These are phyloP conservation scores for Triticum turgidum DNA, from an alignment of 176 grass and related monocot genomes.

Conservation along the genomic window DNA sequence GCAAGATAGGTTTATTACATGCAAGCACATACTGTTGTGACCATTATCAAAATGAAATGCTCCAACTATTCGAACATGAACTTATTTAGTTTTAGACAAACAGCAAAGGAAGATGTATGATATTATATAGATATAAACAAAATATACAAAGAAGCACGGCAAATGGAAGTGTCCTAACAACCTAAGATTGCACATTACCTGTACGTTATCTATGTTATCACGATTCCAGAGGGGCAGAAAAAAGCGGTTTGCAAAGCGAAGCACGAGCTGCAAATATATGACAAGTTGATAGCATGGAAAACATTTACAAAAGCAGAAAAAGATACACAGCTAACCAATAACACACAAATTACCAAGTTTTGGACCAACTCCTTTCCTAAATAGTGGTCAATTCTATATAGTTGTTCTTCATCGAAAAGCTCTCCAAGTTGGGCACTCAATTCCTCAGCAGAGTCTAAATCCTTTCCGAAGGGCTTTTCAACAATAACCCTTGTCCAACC, in stretches of 20 bases:
- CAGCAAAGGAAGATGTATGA: not conserved
- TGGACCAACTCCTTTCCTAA: constrained; percentile 94
- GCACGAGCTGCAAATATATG: constrained; percentile 61
- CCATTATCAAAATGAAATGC: not conserved
- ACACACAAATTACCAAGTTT: constrained; percentile 63
- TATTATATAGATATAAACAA: not conserved
- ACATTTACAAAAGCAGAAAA: not conserved
- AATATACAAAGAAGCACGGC: not conserved
- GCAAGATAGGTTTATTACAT: constrained; percentile 22
- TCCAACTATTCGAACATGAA: not conserved
- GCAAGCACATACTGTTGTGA: not conserved
- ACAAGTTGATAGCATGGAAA: constrained; percentile 14
- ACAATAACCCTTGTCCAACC: constrained; percentile 89
- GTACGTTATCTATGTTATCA: constrained; percentile 83
- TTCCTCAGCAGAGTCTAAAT: constrained; percentile 77
- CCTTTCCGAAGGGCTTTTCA: constrained; percentile 93
- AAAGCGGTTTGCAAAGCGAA: constrained; percentile 81
- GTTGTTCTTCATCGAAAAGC: constrained; percentile 72
- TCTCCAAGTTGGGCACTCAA: constrained; percentile 73
- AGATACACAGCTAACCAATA: not conserved
- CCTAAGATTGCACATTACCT: constrained; percentile 40
- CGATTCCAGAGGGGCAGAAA: constrained; percentile 89
- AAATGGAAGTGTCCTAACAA: constrained; percentile 1
- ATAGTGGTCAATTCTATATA: constrained; percentile 94
- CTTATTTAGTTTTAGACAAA: constrained; percentile 1